These are phyloP conservation scores for Xylaria sp. DNA, from an alignment of 2,329 filamentous ascomycete species.

Conservation along the genomic window DNA sequence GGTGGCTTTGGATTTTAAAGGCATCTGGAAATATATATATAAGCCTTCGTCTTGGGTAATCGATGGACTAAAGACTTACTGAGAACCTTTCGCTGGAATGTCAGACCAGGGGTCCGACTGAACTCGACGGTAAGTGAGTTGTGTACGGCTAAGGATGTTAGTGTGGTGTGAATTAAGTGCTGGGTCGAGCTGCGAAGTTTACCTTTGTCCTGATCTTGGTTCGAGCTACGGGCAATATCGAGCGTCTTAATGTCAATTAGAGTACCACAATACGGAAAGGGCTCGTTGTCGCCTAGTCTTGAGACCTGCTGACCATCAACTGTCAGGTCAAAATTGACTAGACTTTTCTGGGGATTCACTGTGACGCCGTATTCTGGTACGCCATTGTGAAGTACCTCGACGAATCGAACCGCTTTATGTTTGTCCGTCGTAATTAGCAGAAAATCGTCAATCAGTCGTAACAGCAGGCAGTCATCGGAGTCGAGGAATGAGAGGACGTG, in stretches of 20 bases:
- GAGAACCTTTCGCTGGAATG: conserved; percentile 82
- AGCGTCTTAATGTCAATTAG: conserved; percentile 79
- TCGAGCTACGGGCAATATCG: conserved; percentile 70
- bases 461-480: conserved; percentile 69
- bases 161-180: not conserved
- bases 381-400: conserved; percentile 82
- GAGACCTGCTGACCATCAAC: conserved; percentile 65
- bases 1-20: conserved; percentile 86
- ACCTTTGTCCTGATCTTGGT: conserved; percentile 60
- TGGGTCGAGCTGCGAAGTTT: conserved; percentile 52
- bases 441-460: conserved; percentile 93
- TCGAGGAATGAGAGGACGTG: conserved; percentile 74
- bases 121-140: conserved; percentile 84
- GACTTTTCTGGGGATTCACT: conserved; percentile 80
- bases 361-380: conserved; percentile 81
- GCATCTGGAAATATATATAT: conserved; percentile 55
- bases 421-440: conserved; percentile 81
- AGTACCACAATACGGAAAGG: conserved; percentile 92
- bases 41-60: not conserved
- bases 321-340: conserved; percentile 81
- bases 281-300: conserved; percentile 52
- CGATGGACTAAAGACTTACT: conserved; percentile 56
- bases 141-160: conserved; percentile 60
- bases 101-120: conserved; percentile 75
- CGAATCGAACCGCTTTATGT: conserved; percentile 74